Conservation (phyloP, 768 basidiomycete species). For the Trametes sanguinea region DNA sequence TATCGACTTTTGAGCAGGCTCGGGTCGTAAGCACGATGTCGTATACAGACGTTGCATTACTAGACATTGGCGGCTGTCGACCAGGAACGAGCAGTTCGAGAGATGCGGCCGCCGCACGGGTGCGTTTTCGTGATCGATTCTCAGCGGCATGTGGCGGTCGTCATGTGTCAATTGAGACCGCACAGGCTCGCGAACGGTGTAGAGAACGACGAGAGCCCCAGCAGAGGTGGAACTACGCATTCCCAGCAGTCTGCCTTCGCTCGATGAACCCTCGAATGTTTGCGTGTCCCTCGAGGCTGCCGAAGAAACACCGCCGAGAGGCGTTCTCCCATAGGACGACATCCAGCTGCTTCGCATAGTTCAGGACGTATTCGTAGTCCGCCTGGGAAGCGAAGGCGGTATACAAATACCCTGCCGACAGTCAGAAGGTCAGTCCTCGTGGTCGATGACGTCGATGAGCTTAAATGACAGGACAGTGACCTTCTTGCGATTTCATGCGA, state of each 20-base stretch:
- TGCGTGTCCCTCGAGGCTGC: slow-evolving; percentile 71
- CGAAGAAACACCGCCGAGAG: slow-evolving; percentile 79
- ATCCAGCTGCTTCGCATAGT: slow-evolving; percentile 81
- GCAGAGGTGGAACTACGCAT: slow-evolving; percentile 21
- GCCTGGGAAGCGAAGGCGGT: slow-evolving; percentile 83
- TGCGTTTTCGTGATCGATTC: not conserved
- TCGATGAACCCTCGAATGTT: slow-evolving; percentile 83
- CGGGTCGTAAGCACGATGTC: not conserved
- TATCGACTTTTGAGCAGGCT: slow-evolving; percentile 13
- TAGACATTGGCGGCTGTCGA: not conserved
- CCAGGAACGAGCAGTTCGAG: slow-evolving; percentile 6
- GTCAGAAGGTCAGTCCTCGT: slow-evolving; percentile 22
- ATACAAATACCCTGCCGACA: slow-evolving; percentile 77
- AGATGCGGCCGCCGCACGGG: slow-evolving; percentile 10
- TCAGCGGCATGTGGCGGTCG: slow-evolving; percentile 15
- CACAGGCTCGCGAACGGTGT: not conserved
- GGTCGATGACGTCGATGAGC: slow-evolving; percentile 22
- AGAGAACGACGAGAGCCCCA: slow-evolving; percentile 8
- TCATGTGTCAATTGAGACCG: slow-evolving; percentile 14
- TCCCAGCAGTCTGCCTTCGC: slow-evolving; percentile 45
- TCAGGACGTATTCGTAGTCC: slow-evolving; percentile 84
- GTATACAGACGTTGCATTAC: slow-evolving; percentile 10
- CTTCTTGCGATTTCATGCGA: slow-evolving; percentile 84
- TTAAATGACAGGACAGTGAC: slow-evolving; percentile 43
- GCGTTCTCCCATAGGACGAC: slow-evolving; percentile 84